Percentiles rank a stretch among this genome's conserved stretches.
Conservation (phyloP, 805 yeast species). For the Metschnikowia kunwiensis region DNA sequence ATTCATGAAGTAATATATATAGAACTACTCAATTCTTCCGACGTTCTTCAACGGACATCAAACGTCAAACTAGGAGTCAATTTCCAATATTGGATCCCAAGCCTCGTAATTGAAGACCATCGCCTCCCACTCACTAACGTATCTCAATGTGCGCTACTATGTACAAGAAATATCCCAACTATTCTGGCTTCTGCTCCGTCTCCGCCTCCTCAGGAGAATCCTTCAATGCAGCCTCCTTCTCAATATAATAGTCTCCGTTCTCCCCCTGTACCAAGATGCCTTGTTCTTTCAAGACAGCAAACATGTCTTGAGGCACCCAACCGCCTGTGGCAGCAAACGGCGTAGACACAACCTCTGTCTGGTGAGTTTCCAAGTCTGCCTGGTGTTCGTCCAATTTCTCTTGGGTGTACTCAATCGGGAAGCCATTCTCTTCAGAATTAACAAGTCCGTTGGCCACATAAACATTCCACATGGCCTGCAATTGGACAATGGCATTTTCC, state of each 20-base stretch:
- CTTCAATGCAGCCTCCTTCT: constrained; percentile 26
- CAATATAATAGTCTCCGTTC: constrained; percentile 42
- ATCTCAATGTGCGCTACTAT: too few relatives aligned
- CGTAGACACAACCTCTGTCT: constrained; percentile 58
- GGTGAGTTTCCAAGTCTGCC: constrained; percentile 60
- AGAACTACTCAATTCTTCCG: too few relatives aligned
- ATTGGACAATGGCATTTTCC: constrained; percentile 63
- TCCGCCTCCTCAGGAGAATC: constrained; percentile 14
- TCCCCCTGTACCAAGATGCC: constrained; percentile 61
- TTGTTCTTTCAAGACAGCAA: constrained; percentile 62
- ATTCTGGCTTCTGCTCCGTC: constrained; percentile 1
- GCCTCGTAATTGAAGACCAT: too few relatives aligned
- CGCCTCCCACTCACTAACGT: too few relatives aligned
- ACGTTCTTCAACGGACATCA: too few relatives aligned
- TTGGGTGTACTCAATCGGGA: constrained; percentile 62
- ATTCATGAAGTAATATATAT: too few relatives aligned
- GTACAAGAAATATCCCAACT: too few relatives aligned
- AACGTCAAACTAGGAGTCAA: too few relatives aligned
- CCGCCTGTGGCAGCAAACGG: constrained; percentile 92
- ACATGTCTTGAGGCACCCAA: constrained; percentile 95
- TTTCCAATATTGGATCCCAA: too few relatives aligned
- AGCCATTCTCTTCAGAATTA: constrained; percentile 36
- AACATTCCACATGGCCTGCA: constrained; percentile 66
- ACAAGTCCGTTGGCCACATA: constrained; percentile 58
- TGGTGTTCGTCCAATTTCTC: constrained; percentile 58